A percentile compares a stretch with the other conserved stretches of the same genome.
phyloP scores from a whole-genome alignment of 2,329 filamentous ascomycete genomes.

The Anthostomella pinea region DNA sequence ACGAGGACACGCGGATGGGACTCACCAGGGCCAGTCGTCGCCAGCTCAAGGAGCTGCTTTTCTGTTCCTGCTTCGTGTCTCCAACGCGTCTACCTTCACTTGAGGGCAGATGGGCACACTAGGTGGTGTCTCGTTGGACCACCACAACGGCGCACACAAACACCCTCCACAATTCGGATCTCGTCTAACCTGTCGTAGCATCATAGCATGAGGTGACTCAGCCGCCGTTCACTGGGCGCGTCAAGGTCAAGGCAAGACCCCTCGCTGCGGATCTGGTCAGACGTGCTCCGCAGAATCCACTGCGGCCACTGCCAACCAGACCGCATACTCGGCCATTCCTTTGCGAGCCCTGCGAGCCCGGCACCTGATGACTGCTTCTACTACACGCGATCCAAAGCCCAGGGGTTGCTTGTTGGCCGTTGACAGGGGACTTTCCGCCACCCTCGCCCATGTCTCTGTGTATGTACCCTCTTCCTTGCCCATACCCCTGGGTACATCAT shows the following conservation, averaged over 20 bases:
- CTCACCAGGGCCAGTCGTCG: too few species aligned
- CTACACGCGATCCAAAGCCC: too few species aligned
- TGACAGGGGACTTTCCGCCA: slow-evolving; percentile 35
- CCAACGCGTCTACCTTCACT: too few species aligned
- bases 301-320: slow-evolving; percentile 31
- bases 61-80: slow-evolving; percentile 4
- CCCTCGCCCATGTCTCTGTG: slow-evolving; percentile 24
- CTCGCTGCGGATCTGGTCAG: slow-evolving; percentile 18
- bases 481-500: slow-evolving; percentile 25
- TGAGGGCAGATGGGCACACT: too few species aligned
- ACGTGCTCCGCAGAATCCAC: slow-evolving; percentile 25
- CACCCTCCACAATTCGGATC: slow-evolving; percentile 1
- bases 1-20: too few species aligned
- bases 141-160: too few species aligned
- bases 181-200: neutral
- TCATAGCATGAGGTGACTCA: slow-evolving; percentile 11
- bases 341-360: slow-evolving; percentile 22
- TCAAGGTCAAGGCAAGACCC: slow-evolving; percentile 6
- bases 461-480: slow-evolving; percentile 20
- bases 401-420: slow-evolving; percentile 30
- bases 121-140: too few species aligned
- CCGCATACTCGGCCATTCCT: slow-evolving; percentile 32
- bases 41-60: too few species aligned
- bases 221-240: slow-evolving; percentile 6
- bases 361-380: slow-evolving; percentile 12